Percentiles rank a stretch among this genome's conserved stretches.
Conservation (phyloP, 1,139 yeast genomes). For the Suhomyces bribrorum region DNA sequence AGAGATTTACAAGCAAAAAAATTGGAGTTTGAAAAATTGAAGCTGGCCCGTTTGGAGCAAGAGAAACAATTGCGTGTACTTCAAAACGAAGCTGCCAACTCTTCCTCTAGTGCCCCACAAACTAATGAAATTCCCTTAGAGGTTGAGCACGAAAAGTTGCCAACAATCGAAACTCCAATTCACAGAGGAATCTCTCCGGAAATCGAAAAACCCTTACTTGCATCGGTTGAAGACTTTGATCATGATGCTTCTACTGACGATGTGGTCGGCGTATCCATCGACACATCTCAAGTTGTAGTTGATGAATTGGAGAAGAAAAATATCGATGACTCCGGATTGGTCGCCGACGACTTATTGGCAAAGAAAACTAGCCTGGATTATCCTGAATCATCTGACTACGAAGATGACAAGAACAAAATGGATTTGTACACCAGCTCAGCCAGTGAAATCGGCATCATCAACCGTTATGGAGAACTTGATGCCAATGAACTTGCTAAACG, state of each 20-base stretch:
- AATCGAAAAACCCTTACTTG: conserved; percentile 16
- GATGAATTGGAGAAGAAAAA: conserved; percentile 27
- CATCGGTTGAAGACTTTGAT: conserved; percentile 12
- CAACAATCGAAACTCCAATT: too few species aligned
- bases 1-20: conserved; percentile 23
- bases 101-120: neutral
- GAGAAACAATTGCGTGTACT: conserved; percentile 21
- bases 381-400: conserved; percentile 9
- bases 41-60: conserved; percentile 21
- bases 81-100: conserved; percentile 14
- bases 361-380: conserved; percentile 2
- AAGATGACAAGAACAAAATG: conserved; percentile 8
- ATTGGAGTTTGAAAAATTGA: conserved; percentile 22
- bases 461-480: conserved; percentile 21
- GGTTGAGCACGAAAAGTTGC: too few species aligned
- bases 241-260: conserved; percentile 7
- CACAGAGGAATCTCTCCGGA: too few species aligned
- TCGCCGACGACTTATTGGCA: neutral
- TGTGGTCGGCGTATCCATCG: conserved; percentile 9
- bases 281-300: conserved; percentile 11
- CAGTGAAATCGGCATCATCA: conserved; percentile 26
- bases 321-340: conserved; percentile 2
- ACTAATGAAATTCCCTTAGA: neutral
- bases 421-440: conserved; percentile 10
- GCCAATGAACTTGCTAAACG: conserved; percentile 16